Conservation (phyloP, 179 eudicot genomes). For the Silene vulgaris region DNA sequence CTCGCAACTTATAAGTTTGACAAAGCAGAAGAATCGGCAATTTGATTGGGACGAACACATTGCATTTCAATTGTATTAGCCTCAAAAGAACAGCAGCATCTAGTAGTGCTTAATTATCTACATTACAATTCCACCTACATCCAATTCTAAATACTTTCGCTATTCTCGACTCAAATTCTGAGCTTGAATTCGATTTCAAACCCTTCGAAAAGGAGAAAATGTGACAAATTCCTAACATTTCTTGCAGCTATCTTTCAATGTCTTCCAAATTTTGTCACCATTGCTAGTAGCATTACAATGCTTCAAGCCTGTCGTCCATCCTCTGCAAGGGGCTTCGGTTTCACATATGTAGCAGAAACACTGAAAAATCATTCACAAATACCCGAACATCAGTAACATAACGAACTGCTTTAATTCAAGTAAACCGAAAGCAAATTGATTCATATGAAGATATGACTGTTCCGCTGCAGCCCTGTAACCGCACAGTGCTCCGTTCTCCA, state of each 20-base stretch:
- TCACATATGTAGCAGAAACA: conserved; percentile 34
- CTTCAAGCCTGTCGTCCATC: conserved; percentile 26
- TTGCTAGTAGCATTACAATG: conserved; percentile 27
- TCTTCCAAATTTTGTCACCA: conserved; percentile 9
- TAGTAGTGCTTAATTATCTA: neutral
- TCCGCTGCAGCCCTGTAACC: too few relatives aligned
- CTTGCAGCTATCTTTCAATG: neutral
- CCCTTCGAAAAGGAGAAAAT: neutral
- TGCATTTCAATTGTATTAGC: neutral
- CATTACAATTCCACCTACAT: neutral
- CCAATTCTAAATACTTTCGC: neutral
- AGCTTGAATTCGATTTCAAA: conserved; percentile 19
- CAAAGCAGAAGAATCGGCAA: too few relatives aligned
- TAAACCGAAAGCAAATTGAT: neutral
- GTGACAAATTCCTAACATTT: too few relatives aligned
- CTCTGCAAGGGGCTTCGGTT: conserved; percentile 27
- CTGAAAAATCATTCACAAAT: conserved; percentile 17
- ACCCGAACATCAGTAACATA: too few relatives aligned
- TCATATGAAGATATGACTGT: too few relatives aligned
- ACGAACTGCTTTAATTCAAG: too few relatives aligned
- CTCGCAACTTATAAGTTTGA: too few relatives aligned
- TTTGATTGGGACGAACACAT: neutral
- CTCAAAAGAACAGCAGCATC: neutral
- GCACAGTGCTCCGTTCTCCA: too few relatives aligned
- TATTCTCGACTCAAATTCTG: conserved; percentile 16